Conservation (phyloP, 225 moss, liverwort and hornwort species). For the Pseudoscleropodium purum region DNA sequence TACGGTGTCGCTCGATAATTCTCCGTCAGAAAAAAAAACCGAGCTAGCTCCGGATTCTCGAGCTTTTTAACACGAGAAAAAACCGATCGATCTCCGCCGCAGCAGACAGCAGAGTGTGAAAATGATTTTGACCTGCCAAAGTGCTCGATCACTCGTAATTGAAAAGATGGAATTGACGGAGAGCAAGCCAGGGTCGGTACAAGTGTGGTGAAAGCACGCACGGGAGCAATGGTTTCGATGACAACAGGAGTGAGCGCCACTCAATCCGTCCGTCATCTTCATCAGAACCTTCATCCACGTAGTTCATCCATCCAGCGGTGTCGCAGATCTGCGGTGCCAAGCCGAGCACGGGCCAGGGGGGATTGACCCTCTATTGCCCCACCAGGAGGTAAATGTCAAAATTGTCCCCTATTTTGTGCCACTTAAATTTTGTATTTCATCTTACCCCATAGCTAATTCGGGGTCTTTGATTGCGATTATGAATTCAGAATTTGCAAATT, state of each 20-base stretch:
- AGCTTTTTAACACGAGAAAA: not conserved
- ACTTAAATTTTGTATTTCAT: too few relatives aligned
- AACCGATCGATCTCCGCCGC: not conserved
- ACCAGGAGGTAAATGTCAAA: too few relatives aligned
- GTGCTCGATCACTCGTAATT: not conserved
- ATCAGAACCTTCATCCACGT: not conserved
- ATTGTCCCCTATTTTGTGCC: too few relatives aligned
- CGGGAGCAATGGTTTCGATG: not conserved
- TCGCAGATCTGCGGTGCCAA: not conserved
- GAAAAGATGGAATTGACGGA: not conserved
- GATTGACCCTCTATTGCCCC: too few relatives aligned
- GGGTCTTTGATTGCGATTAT: too few relatives aligned
- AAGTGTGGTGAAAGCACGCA: not conserved
- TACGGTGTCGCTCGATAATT: not conserved
- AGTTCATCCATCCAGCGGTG: not conserved
- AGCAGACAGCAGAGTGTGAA: too few relatives aligned
- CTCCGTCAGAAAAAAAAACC: not conserved
- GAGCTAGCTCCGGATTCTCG: not conserved
- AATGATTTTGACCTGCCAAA: too few relatives aligned
- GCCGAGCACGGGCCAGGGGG: too few relatives aligned
- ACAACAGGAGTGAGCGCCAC: not conserved
- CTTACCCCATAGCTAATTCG: too few relatives aligned
- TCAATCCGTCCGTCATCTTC: not conserved
- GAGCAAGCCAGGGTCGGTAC: not conserved
- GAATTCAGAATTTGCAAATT: too few relatives aligned